A percentile compares a stretch with the other conserved stretches of the same genome.
Evolutionary conservation across 148 eudicot species (phyloP).

Genomic region (Rhododendron ovatum): DNA sequence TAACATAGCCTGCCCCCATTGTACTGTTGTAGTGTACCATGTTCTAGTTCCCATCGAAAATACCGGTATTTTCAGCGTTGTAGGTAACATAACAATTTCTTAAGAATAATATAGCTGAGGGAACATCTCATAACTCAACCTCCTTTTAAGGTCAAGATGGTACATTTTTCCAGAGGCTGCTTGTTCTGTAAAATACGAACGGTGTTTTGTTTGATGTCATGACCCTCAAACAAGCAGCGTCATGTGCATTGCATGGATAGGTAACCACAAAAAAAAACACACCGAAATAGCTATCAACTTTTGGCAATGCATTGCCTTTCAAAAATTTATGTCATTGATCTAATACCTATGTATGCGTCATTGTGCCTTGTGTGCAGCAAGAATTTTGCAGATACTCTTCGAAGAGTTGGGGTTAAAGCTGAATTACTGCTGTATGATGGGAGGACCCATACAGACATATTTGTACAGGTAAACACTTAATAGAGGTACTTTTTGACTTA

Average conservation of each 20-base stretch:
- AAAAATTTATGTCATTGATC: not conserved
- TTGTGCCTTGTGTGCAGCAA: conserved; percentile 30
- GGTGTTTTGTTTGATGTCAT: not conserved
- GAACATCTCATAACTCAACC: not conserved
- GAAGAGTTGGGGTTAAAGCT: conserved; percentile 70
- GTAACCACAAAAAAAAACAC: not conserved
- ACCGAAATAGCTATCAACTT: not conserved
- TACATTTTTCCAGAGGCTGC: not conserved
- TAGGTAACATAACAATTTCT: not conserved
- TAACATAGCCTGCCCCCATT: not conserved
- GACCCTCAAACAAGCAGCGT: not conserved
- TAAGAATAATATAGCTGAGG: not conserved
- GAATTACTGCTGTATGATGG: conserved; percentile 75
- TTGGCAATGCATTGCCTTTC: not conserved
- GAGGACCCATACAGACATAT: conserved; percentile 85
- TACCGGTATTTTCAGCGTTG: not conserved
- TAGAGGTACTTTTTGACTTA: not conserved
- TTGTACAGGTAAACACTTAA: conserved; percentile 66
- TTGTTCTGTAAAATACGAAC: not conserved
- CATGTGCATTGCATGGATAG: not conserved
- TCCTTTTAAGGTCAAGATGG: not conserved
- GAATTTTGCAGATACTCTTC: conserved; percentile 79
- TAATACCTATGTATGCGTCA: not conserved
- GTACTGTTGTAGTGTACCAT: not conserved
- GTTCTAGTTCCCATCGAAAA: not conserved